Conservation (phyloP, 306 rosid genomes). For the Cicer arietinum region DNA sequence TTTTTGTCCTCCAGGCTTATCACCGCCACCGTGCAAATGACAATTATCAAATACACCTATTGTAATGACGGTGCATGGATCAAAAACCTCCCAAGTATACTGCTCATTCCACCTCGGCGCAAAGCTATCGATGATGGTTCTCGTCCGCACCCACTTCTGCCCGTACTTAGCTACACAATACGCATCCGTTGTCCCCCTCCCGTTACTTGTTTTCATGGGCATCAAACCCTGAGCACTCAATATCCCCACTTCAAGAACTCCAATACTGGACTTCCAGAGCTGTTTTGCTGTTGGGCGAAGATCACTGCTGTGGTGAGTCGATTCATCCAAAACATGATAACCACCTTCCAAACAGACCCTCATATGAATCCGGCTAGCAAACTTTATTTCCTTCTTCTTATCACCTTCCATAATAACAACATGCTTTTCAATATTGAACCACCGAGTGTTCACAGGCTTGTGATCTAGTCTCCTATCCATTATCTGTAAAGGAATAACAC, state of each 20-base stretch:
- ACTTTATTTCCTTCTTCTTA: slow-evolving; percentile 88
- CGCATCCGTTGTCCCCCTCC: slow-evolving; percentile 89
- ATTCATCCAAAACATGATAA: slow-evolving; percentile 93
- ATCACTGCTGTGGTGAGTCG: slow-evolving; percentile 97
- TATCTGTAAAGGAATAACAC: slow-evolving; percentile 64
- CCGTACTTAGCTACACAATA: slow-evolving; percentile 96
- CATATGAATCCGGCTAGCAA: slow-evolving; percentile 90
- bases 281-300: slow-evolving; percentile 92
- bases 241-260: slow-evolving; percentile 89
- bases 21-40: slow-evolving; percentile 91
- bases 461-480: slow-evolving; percentile 80
- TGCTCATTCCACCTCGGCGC: slow-evolving; percentile 96
- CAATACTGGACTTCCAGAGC: slow-evolving; percentile 87
- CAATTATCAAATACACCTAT: slow-evolving; percentile 95
- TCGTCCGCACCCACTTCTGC: slow-evolving; percentile 96
- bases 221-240: slow-evolving; percentile 87
- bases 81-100: slow-evolving; percentile 96
- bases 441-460: slow-evolving; percentile 79
- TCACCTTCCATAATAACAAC: slow-evolving; percentile 77
- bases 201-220: slow-evolving; percentile 93
- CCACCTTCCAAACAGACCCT: slow-evolving; percentile 96
- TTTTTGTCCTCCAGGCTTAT: slow-evolving; percentile 67
- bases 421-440: slow-evolving; percentile 80
- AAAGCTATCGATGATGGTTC: slow-evolving; percentile 95
- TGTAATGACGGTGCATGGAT: slow-evolving; percentile 97